Conservation (phyloP, 73 alveolate genomes). For the Uronychia binucleata region DNA sequence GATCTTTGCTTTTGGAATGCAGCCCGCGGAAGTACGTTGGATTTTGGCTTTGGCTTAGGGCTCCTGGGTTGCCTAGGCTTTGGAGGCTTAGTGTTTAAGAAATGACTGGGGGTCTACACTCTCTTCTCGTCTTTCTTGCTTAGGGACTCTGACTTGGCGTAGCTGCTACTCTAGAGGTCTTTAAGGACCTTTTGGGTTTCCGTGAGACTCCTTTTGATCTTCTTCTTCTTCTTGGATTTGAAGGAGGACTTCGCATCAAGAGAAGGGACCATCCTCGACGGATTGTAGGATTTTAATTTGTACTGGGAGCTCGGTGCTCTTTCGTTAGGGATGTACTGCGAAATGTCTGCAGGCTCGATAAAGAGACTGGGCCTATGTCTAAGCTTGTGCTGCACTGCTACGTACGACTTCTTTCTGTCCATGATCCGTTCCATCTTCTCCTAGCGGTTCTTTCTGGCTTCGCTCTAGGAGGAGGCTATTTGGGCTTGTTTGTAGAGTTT, state of each 20-base stretch:
- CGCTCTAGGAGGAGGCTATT: background rate
- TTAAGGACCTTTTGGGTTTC: background rate
- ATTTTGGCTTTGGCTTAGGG: background rate
- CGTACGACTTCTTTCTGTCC: background rate
- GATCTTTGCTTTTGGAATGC: background rate
- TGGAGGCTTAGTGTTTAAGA: background rate
- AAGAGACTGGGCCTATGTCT: background rate
- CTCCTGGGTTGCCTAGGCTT: background rate
- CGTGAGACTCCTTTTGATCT: background rate
- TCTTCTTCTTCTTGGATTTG: background rate
- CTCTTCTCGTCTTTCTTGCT: background rate
- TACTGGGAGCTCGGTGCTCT: too few species aligned
- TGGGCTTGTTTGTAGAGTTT: background rate
- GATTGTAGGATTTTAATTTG: background rate
- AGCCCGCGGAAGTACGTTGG: background rate
- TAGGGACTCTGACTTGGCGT: background rate
- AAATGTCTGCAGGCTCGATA: background rate
- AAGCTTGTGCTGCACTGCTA: background rate
- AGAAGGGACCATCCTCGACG: background rate
- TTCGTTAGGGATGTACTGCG: background rate
- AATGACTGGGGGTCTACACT: background rate
- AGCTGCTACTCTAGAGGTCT: background rate
- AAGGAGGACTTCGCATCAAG: background rate
- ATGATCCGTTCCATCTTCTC: background rate
- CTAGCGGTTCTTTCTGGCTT: background rate